Evolutionary conservation across 148 eudicot genomes (phyloP), one percentile per base, ranked within the genome.

Genomic region (Talinum fruticosum): DNA sequence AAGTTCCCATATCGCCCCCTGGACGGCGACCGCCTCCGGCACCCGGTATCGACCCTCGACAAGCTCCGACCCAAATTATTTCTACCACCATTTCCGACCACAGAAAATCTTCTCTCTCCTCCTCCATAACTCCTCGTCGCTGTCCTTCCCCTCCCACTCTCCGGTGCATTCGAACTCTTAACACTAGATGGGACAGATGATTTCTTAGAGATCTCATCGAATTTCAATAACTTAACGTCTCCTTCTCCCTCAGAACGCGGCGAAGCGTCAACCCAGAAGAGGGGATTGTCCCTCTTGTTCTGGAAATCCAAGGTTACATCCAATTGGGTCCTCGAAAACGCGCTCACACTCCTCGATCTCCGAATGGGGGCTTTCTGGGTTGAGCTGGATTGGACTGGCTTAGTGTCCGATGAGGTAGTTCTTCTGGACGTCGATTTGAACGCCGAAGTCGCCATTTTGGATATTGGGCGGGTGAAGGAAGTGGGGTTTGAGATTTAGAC

Each of bases 241-340:
- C 32, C 37, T 12, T 79, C 83, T 10, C 77, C 81, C 62, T 78
- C 84, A 0, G 79, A 77, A 37, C 66, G 73, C 0, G 89, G 83
- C 28, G 87, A 86, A 35, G 64, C 85, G 41, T 78, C 76, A 32
- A 72, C 82, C 87, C 86, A 92, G 70, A 86, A 92, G 26, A 92
- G 86, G 51, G 94, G 97, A 74, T 92, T 92, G 26, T 89, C 97
- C 38, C 88, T 78, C 76, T 85, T 90, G 75, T 89, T 89, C 73
- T 72, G 79, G 67, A 87, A 92, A 8, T 86, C 92, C 19, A 88
- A 74, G 54, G 78, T 37, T 53, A 81, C 44, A 72, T 85, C 90
- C 41, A 75, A 38, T 23, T 79, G 79, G 68, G 80, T 71, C 62
- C 94, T 71, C 5, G 90, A 76, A 44, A 85, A 64, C n/a, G 89